Evolutionary conservation across 2,329 filamentous ascomycete genomes (phyloP), one percentile per base, ranked within the genome.

Genomic region (Amphichorda felina): DNA sequence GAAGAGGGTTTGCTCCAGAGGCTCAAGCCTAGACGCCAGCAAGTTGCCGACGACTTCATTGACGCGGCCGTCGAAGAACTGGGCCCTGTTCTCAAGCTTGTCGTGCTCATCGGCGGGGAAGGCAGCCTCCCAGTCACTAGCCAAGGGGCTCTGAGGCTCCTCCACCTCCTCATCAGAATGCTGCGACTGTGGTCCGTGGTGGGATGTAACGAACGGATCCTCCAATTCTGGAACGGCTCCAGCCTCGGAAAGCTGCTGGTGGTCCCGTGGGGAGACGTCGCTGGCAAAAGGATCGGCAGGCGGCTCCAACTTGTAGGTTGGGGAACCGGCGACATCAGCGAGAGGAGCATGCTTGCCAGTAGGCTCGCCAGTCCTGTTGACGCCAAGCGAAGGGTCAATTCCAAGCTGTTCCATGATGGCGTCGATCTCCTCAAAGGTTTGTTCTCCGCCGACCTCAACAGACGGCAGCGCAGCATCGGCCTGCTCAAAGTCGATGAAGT

Each of bases 81-180:
- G 73, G 43, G 83, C 84, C 33, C 87, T 77, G 36, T 79, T 77
- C 43, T 83, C 76, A 38, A 96, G 66, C 57, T 94, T 94, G 34
- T 77, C 74, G 39, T 93, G 85, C 49, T 93, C 84, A 24, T 81
- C 79, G 14, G 85, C 83, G 8, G 82, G 81, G 41, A 95, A 79
- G 32, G 81, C 76, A 50, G 82, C 82, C 50, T 94, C 87, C 91
- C 91, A 98, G 55, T 96, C 89, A 52, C 88, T 95, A 40, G 78
- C 72, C 17, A 80, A 77, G 13, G 79, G 64, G 41, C 74, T 77
- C 19, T 72, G 71, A 15, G 39, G 40, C 9, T 50, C 44, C 17
- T 44, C 50, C 16, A 72, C 68, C 8, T 46, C 50, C 18, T 52
- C 43, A 35, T 70, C 67, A 16, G 71, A 70, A 26, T 72, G 66